Evolutionary conservation across 2,329 filamentous ascomycete species (phyloP).

Genomic region (Sporothrix schenckii): DNA sequence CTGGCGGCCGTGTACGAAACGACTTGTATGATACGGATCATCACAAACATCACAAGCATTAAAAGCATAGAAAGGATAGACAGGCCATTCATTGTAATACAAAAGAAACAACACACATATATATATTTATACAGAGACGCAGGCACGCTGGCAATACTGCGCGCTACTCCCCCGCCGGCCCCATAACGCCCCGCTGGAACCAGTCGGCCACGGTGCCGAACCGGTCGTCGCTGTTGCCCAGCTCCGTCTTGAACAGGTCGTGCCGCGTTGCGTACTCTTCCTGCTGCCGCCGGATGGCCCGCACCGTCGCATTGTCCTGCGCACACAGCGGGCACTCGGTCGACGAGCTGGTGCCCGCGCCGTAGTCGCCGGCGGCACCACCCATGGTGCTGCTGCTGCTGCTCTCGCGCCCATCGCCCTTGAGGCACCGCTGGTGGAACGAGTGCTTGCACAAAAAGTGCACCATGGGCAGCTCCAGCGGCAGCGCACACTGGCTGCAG

Average conservation of each 20-base stretch:
- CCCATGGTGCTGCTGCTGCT: slow-evolving; percentile 32
- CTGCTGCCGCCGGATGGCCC: slow-evolving; percentile 83
- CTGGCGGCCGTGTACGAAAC: neutral
- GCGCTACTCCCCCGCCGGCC: slow-evolving; percentile 42
- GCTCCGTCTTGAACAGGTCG: slow-evolving; percentile 81
- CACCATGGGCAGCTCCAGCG: slow-evolving; percentile 83
- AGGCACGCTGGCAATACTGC: neutral
- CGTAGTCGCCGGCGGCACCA: slow-evolving; percentile 38
- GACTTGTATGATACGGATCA: neutral
- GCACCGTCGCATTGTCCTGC: slow-evolving; percentile 81
- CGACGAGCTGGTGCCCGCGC: neutral
- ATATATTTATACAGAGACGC: neutral
- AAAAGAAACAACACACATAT: neutral
- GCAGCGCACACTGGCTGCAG: slow-evolving; percentile 77
- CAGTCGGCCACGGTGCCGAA: slow-evolving; percentile 94
- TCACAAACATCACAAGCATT: neutral
- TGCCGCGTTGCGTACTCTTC: slow-evolving; percentile 84
- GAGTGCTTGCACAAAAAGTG: slow-evolving; percentile 97
- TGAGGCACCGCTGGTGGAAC: slow-evolving; percentile 88
- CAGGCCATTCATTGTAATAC: slow-evolving; percentile 5
- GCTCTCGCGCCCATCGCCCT: slow-evolving; percentile 43
- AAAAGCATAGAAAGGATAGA: slow-evolving; percentile 19
- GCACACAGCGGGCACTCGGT: slow-evolving; percentile 85
- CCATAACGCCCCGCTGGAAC: slow-evolving; percentile 93
- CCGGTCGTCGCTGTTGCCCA: slow-evolving; percentile 75